Percentiles rank a stretch among this genome's conserved stretches.
These are phyloP conservation scores for Globisporangium nagaii DNA, from an alignment of 352 stramenopile species.

Conservation along the genomic window DNA sequence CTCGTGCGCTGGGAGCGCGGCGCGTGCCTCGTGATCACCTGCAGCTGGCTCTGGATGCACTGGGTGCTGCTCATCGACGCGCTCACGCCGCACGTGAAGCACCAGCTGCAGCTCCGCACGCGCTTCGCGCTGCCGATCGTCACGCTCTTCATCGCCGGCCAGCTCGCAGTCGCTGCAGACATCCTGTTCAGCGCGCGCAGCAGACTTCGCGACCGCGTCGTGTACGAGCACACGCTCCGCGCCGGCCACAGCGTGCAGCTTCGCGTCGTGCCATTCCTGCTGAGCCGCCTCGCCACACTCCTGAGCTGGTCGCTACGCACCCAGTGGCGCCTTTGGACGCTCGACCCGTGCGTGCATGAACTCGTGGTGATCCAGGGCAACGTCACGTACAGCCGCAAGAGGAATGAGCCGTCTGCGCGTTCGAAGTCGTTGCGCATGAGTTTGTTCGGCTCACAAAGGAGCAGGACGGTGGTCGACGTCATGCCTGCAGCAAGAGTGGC, in stretches of 20 bases:
- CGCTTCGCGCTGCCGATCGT: too few species aligned
- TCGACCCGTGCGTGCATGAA: too few species aligned
- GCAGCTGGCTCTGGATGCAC: slow-evolving; percentile 21
- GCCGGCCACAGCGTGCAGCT: background rate
- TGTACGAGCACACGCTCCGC: background rate
- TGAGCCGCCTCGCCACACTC: background rate
- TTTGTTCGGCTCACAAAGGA: too few species aligned
- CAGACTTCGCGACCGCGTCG: background rate
- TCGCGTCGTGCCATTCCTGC: background rate
- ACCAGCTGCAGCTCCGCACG: background rate
- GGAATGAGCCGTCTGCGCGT: too few species aligned
- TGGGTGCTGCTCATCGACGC: slow-evolving; percentile 15
- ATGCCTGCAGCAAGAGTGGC: too few species aligned
- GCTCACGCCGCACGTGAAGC: slow-evolving; percentile 9
- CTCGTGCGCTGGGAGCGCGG: slow-evolving; percentile 16
- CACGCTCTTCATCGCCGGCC: background rate
- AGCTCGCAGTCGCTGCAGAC: background rate
- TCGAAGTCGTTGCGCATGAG: too few species aligned
- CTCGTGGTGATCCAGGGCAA: slow-evolving; percentile 10
- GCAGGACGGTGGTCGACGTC: too few species aligned
- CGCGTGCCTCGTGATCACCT: background rate
- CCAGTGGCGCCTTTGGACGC: background rate
- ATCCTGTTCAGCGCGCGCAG: too few species aligned
- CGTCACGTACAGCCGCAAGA: slow-evolving; percentile 4
- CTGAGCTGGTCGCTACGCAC: background rate